Percentiles rank a stretch among this genome's conserved stretches.
Evolutionary conservation across 768 basidiomycete species (phyloP).

Genomic region (Pulveroboletus frians): DNA sequence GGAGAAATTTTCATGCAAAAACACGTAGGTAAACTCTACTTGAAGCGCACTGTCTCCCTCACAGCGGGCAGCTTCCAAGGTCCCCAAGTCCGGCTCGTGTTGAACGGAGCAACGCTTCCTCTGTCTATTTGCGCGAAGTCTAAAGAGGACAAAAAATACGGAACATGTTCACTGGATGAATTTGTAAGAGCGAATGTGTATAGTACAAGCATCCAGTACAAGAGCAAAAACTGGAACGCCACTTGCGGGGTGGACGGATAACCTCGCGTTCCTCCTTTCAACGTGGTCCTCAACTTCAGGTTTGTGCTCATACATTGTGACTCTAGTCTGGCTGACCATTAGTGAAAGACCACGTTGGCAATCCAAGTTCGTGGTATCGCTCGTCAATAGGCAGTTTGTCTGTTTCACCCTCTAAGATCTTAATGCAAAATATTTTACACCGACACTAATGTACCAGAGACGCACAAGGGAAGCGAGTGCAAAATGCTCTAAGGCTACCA

Average conservation of each 20-base stretch:
- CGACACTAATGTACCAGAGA: constrained; percentile 19
- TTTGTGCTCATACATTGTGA: neutral
- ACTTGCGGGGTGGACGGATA: constrained; percentile 26
- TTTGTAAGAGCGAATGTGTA: constrained; percentile 30
- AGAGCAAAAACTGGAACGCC: constrained; percentile 33
- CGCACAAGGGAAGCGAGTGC: constrained; percentile 11
- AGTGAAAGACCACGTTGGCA: neutral
- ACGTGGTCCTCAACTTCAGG: neutral
- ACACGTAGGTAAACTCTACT: constrained; percentile 22
- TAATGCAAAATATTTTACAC: constrained; percentile 27
- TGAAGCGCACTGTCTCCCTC: neutral
- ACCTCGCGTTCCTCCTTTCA: neutral
- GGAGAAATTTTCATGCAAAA: constrained; percentile 37
- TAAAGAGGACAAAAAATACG: constrained; percentile 27
- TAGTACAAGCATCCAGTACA: constrained; percentile 27
- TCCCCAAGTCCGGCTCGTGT: constrained; percentile 38
- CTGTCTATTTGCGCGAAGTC: constrained; percentile 32
- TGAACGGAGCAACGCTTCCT: constrained; percentile 39
- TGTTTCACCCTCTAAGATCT: constrained; percentile 16
- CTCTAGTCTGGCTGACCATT: neutral
- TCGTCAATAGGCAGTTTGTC: constrained; percentile 5
- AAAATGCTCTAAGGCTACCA: constrained; percentile 26
- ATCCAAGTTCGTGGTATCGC: neutral
- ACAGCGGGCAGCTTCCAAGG: constrained; percentile 23
- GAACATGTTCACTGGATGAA: constrained; percentile 35